Conservation (phyloP, 306 rosid genomes). For the Oemleria cerasiformis region DNA sequence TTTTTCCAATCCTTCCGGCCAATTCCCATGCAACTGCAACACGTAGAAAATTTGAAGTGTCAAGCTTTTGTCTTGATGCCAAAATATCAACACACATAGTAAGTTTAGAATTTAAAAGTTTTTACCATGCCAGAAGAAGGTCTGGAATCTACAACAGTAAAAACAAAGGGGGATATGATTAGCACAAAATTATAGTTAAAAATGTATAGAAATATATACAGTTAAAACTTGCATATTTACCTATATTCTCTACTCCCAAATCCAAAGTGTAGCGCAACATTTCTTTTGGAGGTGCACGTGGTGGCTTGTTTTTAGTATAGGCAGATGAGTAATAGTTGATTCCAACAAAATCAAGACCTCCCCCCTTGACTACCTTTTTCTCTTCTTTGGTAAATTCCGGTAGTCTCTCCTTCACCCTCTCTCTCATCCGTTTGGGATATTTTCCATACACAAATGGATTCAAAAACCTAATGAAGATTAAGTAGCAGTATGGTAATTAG, state of each 20-base stretch:
- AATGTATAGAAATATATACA: too few species aligned
- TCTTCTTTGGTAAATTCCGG: slow-evolving; percentile 28
- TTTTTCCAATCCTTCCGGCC: slow-evolving; percentile 31
- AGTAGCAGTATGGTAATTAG: too few species aligned
- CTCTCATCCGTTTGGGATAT: slow-evolving; percentile 28
- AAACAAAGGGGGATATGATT: background rate
- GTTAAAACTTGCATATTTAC: background rate
- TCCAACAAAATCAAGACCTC: slow-evolving; percentile 30
- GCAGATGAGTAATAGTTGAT: slow-evolving; percentile 34
- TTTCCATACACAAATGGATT: slow-evolving; percentile 24
- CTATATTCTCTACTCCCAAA: background rate
- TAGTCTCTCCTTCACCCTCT: slow-evolving; percentile 29
- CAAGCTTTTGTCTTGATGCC: background rate
- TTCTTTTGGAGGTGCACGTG: background rate
- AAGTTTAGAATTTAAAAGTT: background rate
- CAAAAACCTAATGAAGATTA: slow-evolving; percentile 18
- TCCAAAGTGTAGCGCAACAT: slow-evolving; percentile 2
- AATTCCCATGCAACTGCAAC: background rate
- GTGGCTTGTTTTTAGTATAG: slow-evolving; percentile 14
- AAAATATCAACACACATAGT: too few species aligned
- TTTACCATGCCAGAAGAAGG: slow-evolving; percentile 21
- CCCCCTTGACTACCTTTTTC: slow-evolving; percentile 18
- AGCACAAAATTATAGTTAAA: too few species aligned
- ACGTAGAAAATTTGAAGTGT: background rate
- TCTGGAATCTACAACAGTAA: slow-evolving; percentile 14